phyloP scores from a whole-genome alignment of 129 eudicot species.

The Flaveria brownii region DNA sequence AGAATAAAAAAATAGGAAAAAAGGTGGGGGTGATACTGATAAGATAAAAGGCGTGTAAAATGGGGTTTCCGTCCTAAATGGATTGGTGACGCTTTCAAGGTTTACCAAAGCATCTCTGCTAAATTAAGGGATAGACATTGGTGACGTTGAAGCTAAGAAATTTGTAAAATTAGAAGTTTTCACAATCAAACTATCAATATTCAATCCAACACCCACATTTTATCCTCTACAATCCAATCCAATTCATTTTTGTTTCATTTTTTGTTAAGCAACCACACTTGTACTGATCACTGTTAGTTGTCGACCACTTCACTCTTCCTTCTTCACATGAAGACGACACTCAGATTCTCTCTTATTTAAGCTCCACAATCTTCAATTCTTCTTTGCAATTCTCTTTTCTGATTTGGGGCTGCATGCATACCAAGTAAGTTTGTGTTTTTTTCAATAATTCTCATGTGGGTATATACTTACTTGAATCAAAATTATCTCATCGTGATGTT shows the following conservation, averaged over 20 bases:
- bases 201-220: neutral
- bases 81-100: slow-evolving; percentile 36
- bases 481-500: slow-evolving; percentile 21
- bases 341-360: slow-evolving; percentile 23
- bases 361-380: slow-evolving; percentile 7
- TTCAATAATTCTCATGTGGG: too few species aligned
- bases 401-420: slow-evolving; percentile 12
- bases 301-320: slow-evolving; percentile 24
- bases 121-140: slow-evolving; percentile 28
- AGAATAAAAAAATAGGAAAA: neutral
- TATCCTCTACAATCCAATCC: neutral
- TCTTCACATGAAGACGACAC: neutral
- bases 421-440: slow-evolving; percentile 24
- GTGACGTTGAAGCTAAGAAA: slow-evolving; percentile 39
- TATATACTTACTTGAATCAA: slow-evolving; percentile 3
- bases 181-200: neutral
- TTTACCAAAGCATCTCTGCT: slow-evolving; percentile 29
- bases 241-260: neutral
- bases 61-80: neutral
- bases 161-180: slow-evolving; percentile 2
- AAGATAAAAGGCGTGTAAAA: slow-evolving; percentile 29
- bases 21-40: slow-evolving; percentile 16
- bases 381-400: slow-evolving; percentile 19
- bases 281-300: slow-evolving; percentile 12
- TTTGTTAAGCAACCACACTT: neutral